Base-by-base conservation (phyloP, 495 filamentous ascomycete species). In the Rostrohypoxylon terebratum region DNA sequence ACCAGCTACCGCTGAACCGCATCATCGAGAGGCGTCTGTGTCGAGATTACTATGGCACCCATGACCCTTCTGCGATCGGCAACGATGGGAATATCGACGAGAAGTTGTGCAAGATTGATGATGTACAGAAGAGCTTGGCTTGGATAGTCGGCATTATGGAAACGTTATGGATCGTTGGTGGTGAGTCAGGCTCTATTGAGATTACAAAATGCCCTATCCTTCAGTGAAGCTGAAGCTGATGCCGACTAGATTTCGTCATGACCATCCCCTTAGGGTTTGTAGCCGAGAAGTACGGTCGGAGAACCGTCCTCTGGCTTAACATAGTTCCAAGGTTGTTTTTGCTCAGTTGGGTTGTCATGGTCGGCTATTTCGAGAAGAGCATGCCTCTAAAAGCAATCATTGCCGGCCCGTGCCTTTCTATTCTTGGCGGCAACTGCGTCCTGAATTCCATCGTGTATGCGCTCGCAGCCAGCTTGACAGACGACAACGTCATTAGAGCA, bases 21-120 rank as follows among this genome's bases (percentile, higher is more conserved):
- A 78, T 86, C 2, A 75, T 86, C 36, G 84, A 87, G 71, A 70
- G 78, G 14, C 77, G 83, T 23, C 74, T 86, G 16, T 87, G 85
- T 54, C 78, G 73, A 21, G 81, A 84, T 16, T 81, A 84, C 61
- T 87, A 86, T 60, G 38, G 47, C 18, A 67, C 31, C 16, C 68
- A 78, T 33, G 81, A 85, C 25, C 81, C 81, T 0, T 77, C 76
- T 4, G 68, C 68, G 14, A 72, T 82, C n/a, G 54, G 45, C 0
- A 69, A 59, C 6, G 79, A 81, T 68, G 82, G 80, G 6, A 68
- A 66, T 54, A 72, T 85, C 11, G 78, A 80, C 18, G 85, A 87
- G 62, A 76, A 78, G 62, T 51, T 82, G 25, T 87, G 85, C 67
- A 87, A 87, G 66, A 58, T 81, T 13, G 79, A 86, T 63, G 67